Conservation (phyloP, 352 stramenopile genomes). For the Globisporangium abappressorium region DNA sequence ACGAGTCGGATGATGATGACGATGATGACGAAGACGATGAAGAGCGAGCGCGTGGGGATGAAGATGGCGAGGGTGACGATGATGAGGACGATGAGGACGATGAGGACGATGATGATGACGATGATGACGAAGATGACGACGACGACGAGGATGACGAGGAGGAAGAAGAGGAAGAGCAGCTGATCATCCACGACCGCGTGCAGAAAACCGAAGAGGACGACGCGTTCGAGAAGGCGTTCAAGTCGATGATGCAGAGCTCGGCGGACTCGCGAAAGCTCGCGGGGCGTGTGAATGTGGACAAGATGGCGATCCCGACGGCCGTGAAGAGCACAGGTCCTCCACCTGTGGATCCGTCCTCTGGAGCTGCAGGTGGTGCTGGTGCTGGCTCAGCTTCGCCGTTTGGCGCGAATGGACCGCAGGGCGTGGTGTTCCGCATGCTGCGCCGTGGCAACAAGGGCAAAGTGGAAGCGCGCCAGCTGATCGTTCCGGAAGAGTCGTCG, state of each 20-base stretch:
- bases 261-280: slow-evolving; percentile 59
- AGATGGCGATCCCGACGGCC: slow-evolving; percentile 85
- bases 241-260: slow-evolving; percentile 77
- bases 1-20: slow-evolving; percentile 54
- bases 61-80: slow-evolving; percentile 25
- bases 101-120: slow-evolving; percentile 77
- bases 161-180: slow-evolving; percentile 83
- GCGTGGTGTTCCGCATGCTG: slow-evolving; percentile 92
- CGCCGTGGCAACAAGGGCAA: slow-evolving; percentile 97
- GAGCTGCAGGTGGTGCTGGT: not conserved
- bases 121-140: slow-evolving; percentile 64
- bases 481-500: slow-evolving; percentile 92
- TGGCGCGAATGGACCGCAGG: slow-evolving; percentile 29
- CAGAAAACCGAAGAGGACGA: slow-evolving; percentile 83
- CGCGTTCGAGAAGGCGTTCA: slow-evolving; percentile 87
- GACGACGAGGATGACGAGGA: slow-evolving; percentile 60
- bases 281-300: slow-evolving; percentile 78
- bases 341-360: slow-evolving; percentile 11
- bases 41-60: slow-evolving; percentile 25
- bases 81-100: slow-evolving; percentile 33
- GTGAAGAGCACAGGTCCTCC: slow-evolving; percentile 49
- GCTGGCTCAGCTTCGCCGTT: slow-evolving; percentile 18
- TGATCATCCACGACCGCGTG: slow-evolving; percentile 85
- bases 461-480: slow-evolving; percentile 91
- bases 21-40: slow-evolving; percentile 60